These are phyloP conservation scores for Globisporangium cystogenes DNA, from an alignment of 352 stramenopile genomes.

Conservation along the genomic window DNA sequence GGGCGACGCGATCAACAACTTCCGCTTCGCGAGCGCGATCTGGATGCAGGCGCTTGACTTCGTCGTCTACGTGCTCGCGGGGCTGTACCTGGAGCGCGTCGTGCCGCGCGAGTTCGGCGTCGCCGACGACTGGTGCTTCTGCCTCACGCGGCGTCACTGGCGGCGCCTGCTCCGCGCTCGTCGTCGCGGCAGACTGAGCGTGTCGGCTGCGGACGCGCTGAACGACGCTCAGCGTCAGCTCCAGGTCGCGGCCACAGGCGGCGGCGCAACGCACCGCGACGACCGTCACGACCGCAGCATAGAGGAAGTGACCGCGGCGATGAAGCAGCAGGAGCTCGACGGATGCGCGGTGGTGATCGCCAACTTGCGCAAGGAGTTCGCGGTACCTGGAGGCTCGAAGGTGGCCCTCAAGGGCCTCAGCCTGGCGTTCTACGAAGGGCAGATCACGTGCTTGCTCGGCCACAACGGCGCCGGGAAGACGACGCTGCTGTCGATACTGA, in stretches of 20 bases:
- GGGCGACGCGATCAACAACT: slow-evolving; percentile 29
- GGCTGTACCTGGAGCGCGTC: slow-evolving; percentile 89
- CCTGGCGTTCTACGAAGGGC: slow-evolving; percentile 89
- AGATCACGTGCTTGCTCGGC: slow-evolving; percentile 93
- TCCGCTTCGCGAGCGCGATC: slow-evolving; percentile 57
- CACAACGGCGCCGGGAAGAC: slow-evolving; percentile 95
- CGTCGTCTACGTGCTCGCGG: slow-evolving; percentile 81
- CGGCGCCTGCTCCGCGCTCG: slow-evolving; percentile 5
- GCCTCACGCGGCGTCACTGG: slow-evolving; percentile 71
- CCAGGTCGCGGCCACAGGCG: background rate
- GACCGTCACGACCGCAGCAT: background rate
- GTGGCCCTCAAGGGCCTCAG: slow-evolving; percentile 84
- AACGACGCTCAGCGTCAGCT: background rate
- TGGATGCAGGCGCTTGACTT: slow-evolving; percentile 88
- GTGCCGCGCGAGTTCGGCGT: slow-evolving; percentile 92
- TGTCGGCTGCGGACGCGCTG: background rate
- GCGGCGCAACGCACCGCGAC: background rate
- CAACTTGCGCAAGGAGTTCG: slow-evolving; percentile 74
- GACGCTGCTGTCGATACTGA: slow-evolving; percentile 79
- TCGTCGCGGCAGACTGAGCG: background rate
- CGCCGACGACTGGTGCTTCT: slow-evolving; percentile 88
- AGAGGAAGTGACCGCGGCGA: slow-evolving; percentile 30
- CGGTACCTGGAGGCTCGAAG: slow-evolving; percentile 52
- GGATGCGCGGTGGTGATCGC: slow-evolving; percentile 54
- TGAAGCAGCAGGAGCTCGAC: slow-evolving; percentile 46